Evolutionary conservation across 192 early-diverging fungal species (phyloP).

Genomic region (Rhizoclosmatium globosum): DNA sequence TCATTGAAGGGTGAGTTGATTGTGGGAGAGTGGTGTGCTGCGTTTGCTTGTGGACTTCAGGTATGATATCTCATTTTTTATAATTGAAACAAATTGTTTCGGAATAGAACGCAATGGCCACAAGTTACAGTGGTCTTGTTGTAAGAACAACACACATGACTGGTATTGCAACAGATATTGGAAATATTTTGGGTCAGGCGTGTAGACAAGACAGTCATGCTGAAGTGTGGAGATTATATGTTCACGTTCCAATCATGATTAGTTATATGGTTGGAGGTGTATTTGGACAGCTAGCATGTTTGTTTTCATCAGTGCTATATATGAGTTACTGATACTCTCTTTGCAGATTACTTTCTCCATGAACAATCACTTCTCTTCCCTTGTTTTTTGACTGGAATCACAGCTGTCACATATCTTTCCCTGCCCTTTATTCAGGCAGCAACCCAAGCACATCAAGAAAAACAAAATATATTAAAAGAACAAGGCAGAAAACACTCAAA

Average conservation of each 20-base stretch:
- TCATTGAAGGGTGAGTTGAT: slow-evolving; percentile 54
- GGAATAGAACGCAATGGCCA: slow-evolving; percentile 57
- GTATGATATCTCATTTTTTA: not conserved
- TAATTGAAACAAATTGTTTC: not conserved
- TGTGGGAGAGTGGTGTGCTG: slow-evolving; percentile 64
- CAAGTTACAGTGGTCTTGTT: slow-evolving; percentile 61
- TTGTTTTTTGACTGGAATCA: slow-evolving; percentile 54
- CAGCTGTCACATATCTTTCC: slow-evolving; percentile 50
- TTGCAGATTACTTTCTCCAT: slow-evolving; percentile 37
- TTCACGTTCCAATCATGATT: slow-evolving; percentile 58
- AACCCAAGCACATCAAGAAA: not conserved
- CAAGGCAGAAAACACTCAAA: not conserved
- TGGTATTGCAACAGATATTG: slow-evolving; percentile 65
- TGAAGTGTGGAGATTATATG: slow-evolving; percentile 62
- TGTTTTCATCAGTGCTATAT: slow-evolving; percentile 1
- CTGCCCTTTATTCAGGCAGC: slow-evolving; percentile 59
- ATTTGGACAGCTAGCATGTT: slow-evolving; percentile 32
- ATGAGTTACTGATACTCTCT: not conserved
- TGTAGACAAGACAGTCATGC: slow-evolving; percentile 55
- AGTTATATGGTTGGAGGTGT: slow-evolving; percentile 56
- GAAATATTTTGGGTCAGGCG: slow-evolving; percentile 65
- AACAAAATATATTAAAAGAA: not conserved
- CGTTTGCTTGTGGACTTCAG: slow-evolving; percentile 65
- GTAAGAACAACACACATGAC: slow-evolving; percentile 70
- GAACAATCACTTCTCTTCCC: slow-evolving; percentile 55